Base-by-base conservation (phyloP, 352 stramenopile genomes). In the Phytophthora parvispora region DNA sequence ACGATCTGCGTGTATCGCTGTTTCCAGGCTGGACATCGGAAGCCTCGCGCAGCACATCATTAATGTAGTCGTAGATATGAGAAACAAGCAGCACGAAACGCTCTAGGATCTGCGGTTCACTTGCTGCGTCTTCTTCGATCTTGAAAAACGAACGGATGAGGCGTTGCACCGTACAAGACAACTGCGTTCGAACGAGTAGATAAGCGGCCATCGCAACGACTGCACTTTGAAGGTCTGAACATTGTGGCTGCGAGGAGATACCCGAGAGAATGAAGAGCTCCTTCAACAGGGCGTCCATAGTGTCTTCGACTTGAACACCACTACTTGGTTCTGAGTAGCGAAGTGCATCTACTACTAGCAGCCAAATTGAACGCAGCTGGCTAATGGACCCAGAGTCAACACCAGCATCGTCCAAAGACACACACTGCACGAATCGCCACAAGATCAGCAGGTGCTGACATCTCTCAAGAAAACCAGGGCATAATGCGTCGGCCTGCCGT, bases 371-470 rank as follows among this genome's bases (percentile, higher is more conserved):
- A 31, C 48, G 53, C 20, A n/a, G 8, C 2, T 74, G 31, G 28
- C n/a, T 4, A 10, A 18, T n/a, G 15, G 62, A 10, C 12, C 29
- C 22, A 4, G 66, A 32, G 18, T 74, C 65, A n/a, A n/a, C n/a
- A n/a, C n/a, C n/a, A n/a, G n/a, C n/a, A n/a, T 4, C 24, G 24
- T n/a, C n/a, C 4, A 73, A 16, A 8, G 45, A 56, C 12, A 64
- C 8, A 31, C 28, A 31, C 13, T 47, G 59, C 10, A 73, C 31
- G 16, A 73, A 60, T 1, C 38, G 45, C 67, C 67, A 74, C 36
- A 74, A 22, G 40, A 74, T 65, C 6, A 74, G 53, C 3, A 74
- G 16, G 29, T 74, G 53, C 22, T 65, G 56, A 8, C n/a, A 31
- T 54, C 36, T 69, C 69, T 31, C 69, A 60, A 28, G 22, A 40